phyloP scores from a whole-genome alignment of 2,329 filamentous ascomycete species.

The Emergomyces orientalis region DNA sequence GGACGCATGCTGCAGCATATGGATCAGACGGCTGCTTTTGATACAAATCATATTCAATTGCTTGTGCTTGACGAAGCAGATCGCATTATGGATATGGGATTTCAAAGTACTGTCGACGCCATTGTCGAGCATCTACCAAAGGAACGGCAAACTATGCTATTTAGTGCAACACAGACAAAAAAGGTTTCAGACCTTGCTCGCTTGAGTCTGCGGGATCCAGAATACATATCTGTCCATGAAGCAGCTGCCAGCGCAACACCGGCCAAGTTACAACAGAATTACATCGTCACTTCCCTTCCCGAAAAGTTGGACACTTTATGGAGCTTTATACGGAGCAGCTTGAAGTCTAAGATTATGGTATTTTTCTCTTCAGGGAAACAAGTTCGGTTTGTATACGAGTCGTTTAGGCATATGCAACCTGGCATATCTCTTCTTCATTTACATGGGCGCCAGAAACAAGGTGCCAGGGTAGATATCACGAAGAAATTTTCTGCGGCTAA shows the following conservation, averaged over 20 bases:
- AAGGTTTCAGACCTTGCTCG: slow-evolving; percentile 86
- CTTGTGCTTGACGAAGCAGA: slow-evolving; percentile 93
- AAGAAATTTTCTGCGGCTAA: slow-evolving; percentile 71
- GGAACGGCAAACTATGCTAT: slow-evolving; percentile 80
- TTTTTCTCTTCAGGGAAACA: slow-evolving; percentile 95
- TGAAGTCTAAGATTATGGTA: slow-evolving; percentile 90
- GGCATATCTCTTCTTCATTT: slow-evolving; percentile 89
- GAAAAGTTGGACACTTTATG: slow-evolving; percentile 89
- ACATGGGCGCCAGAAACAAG: slow-evolving; percentile 88
- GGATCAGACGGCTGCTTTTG: slow-evolving; percentile 83
- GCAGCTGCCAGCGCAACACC: slow-evolving; percentile 71
- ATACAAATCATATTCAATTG: slow-evolving; percentile 83
- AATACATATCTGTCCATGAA: slow-evolving; percentile 93
- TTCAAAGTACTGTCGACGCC: slow-evolving; percentile 80
- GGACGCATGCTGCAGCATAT: slow-evolving; percentile 92
- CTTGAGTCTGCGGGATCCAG: slow-evolving; percentile 77
- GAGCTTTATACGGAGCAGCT: slow-evolving; percentile 81
- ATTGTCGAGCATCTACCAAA: slow-evolving; percentile 84
- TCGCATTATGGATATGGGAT: slow-evolving; percentile 96
- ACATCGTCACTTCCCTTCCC: slow-evolving; percentile 71
- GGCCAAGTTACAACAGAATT: slow-evolving; percentile 76
- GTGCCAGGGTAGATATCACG: slow-evolving; percentile 78
- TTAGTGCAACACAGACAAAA: slow-evolving; percentile 93
- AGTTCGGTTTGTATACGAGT: slow-evolving; percentile 90
- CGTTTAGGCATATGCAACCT: slow-evolving; percentile 84